These are phyloP conservation scores for Effrenium voratum DNA, from an alignment of 73 alveolate genomes.

Conservation along the genomic window DNA sequence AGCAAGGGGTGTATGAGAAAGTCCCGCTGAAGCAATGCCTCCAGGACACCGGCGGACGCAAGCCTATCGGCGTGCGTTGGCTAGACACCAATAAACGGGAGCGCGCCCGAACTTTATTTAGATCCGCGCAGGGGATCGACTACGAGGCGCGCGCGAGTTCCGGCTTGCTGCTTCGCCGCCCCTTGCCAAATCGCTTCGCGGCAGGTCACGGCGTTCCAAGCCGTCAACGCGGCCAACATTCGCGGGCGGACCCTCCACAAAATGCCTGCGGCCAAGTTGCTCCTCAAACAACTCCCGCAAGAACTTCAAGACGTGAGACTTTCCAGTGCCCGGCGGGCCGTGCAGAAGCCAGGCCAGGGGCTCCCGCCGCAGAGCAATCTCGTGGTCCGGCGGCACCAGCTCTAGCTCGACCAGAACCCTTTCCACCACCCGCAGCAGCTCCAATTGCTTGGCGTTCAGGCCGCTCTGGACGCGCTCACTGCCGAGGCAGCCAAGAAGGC, in stretches of 20 bases:
- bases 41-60: not conserved
- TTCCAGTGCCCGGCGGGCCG: conserved; percentile 1
- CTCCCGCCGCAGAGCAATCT: not conserved
- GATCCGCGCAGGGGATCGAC: too few relatives aligned
- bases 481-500: too few relatives aligned
- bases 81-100: too few relatives aligned
- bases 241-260: too few relatives aligned
- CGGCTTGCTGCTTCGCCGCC: too few relatives aligned
- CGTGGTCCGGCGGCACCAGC: not conserved
- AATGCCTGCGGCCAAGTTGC: not conserved
- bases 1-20: not conserved
- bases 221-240: too few relatives aligned
- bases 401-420: not conserved
- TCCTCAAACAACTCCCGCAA: not conserved
- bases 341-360: not conserved
- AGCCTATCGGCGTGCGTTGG: too few relatives aligned
- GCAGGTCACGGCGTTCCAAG: too few relatives aligned
- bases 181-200: too few relatives aligned
- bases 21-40: not conserved
- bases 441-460: not conserved
- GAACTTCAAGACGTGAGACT: not conserved
- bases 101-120: too few relatives aligned
- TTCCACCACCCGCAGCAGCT: not conserved
- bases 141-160: too few relatives aligned
- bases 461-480: not conserved